Conservation (phyloP, 2,329 filamentous ascomycete species). For the Conoideocrella luteorostrata region DNA sequence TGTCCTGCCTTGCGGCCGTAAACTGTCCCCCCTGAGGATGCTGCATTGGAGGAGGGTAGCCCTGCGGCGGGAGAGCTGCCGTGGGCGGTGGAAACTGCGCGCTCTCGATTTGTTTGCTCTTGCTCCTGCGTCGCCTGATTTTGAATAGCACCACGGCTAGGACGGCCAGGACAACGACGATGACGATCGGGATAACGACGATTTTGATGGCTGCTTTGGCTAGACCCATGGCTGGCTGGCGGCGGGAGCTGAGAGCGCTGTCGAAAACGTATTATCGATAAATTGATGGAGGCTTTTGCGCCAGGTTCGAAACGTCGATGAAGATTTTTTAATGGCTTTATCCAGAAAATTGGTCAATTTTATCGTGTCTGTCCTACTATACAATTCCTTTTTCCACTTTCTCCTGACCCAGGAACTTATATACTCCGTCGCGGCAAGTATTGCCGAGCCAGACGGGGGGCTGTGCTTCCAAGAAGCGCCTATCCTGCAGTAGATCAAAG, state of each 20-base stretch:
- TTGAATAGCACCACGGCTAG: slow-evolving; percentile 1
- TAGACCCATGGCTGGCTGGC: slow-evolving; percentile 2
- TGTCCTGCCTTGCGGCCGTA: neutral
- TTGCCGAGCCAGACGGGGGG: neutral
- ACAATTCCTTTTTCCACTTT: too few species aligned
- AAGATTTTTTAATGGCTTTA: too few species aligned
- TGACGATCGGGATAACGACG: slow-evolving; percentile 2
- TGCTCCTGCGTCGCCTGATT: neutral
- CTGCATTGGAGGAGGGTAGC: neutral
- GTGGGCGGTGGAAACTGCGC: neutral
- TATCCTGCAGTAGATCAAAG: too few species aligned
- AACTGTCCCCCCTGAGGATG: neutral
- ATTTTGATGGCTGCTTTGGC: slow-evolving; percentile 3
- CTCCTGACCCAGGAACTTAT: too few species aligned
- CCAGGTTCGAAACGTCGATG: too few species aligned
- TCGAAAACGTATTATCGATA: too few species aligned
- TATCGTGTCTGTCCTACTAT: too few species aligned
- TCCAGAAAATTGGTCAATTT: too few species aligned
- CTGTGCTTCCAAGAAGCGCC: neutral
- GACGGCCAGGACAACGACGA: neutral
- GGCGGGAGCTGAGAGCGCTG: too few species aligned
- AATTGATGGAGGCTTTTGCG: too few species aligned
- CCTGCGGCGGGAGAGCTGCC: neutral
- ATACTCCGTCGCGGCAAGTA: neutral
- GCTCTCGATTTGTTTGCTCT: neutral